Evolutionary conservation across 805 yeast genomes (phyloP).

Genomic region (Starmerella powellii): DNA sequence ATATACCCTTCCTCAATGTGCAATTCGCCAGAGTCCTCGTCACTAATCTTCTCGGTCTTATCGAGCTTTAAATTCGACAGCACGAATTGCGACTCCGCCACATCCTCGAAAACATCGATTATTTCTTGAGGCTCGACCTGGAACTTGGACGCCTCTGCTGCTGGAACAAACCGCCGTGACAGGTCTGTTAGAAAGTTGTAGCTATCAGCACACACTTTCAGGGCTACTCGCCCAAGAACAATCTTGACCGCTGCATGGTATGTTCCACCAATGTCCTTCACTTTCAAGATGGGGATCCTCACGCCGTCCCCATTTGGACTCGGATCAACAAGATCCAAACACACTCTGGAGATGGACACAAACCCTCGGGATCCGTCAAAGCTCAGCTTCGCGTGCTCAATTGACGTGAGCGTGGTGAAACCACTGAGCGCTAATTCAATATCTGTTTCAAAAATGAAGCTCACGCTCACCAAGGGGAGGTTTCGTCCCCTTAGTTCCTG

Average conservation of each 20-base stretch:
- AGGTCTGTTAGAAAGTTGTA: not conserved
- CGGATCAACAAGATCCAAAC: slow-evolving; percentile 1
- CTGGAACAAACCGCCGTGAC: not conserved
- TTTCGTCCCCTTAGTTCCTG: too few species aligned
- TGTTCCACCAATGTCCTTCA: not conserved
- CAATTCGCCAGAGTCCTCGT: too few species aligned
- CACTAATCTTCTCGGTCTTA: too few species aligned
- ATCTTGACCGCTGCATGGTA: not conserved
- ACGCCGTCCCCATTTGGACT: not conserved
- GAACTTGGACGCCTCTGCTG: not conserved
- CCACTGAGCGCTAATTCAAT: too few species aligned
- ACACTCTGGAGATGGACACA: too few species aligned
- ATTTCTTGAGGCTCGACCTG: not conserved
- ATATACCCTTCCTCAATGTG: slow-evolving; percentile 20
- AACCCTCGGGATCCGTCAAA: too few species aligned
- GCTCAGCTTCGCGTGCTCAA: too few species aligned
- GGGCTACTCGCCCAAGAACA: not conserved
- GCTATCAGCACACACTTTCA: slow-evolving; percentile 12
- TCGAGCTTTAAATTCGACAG: not conserved
- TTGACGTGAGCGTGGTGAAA: too few species aligned
- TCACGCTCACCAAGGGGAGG: too few species aligned
- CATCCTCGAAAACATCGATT: slow-evolving; percentile 1
- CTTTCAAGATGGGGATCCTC: not conserved
- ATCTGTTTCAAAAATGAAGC: too few species aligned
- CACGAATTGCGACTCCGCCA: slow-evolving; percentile 1